phyloP scores from a whole-genome alignment of 352 stramenopile genomes.

The Ophiocytium majus region DNA sequence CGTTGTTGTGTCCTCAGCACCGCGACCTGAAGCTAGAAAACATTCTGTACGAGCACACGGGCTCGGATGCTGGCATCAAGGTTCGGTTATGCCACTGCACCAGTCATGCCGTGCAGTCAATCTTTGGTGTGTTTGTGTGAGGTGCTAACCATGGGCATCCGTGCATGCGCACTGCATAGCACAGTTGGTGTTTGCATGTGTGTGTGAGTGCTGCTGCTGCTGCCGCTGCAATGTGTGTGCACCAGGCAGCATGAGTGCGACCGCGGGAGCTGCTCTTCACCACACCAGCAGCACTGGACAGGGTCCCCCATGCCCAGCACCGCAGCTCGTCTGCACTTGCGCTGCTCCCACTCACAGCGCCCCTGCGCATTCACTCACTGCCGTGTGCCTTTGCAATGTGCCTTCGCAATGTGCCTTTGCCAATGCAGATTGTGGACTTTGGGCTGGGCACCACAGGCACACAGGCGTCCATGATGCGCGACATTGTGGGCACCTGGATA shows the following conservation, averaged over 20 bases:
- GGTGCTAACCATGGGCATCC: too few species aligned
- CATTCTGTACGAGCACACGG: constrained; percentile 49
- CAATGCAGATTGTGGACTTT: not conserved
- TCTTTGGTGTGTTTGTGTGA: not conserved
- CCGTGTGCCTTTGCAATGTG: not conserved
- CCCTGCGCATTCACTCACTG: not conserved
- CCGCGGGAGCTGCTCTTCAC: not conserved
- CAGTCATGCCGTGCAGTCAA: not conserved
- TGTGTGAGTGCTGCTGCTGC: too few species aligned
- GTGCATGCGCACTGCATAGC: too few species aligned
- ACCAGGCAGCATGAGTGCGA: not conserved
- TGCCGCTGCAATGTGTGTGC: too few species aligned
- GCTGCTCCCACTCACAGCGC: not conserved
- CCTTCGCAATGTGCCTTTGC: not conserved
- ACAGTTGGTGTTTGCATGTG: too few species aligned
- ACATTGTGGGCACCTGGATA: not conserved
- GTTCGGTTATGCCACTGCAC: not conserved
- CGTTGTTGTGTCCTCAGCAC: constrained; percentile 28
- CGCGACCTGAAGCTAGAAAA: constrained; percentile 57
- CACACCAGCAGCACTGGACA: too few species aligned
- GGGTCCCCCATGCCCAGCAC: too few species aligned
- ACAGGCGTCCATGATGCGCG: not conserved
- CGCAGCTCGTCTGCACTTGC: too few species aligned
- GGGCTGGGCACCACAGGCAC: not conserved
- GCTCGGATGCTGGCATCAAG: constrained; percentile 49